Evolutionary conservation across 257 asterid genomes (phyloP).

Genomic region (Solanum infundibuliforme): DNA sequence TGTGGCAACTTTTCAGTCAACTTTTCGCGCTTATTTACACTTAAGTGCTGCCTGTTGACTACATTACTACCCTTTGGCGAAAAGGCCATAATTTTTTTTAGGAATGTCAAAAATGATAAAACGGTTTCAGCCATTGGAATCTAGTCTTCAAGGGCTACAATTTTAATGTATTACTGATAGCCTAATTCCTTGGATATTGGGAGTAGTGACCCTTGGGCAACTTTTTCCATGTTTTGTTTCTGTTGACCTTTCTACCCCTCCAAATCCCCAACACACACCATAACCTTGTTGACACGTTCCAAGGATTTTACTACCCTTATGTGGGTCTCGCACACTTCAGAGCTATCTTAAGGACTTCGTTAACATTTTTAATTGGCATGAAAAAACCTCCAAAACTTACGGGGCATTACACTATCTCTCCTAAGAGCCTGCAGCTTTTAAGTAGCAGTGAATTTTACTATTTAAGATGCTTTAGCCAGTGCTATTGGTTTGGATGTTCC

Average conservation of each 20-base stretch:
- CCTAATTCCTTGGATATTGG: neutral
- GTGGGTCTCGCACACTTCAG: neutral
- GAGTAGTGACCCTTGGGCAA: neutral
- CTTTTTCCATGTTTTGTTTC: neutral
- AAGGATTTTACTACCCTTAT: neutral
- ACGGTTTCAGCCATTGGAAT: neutral
- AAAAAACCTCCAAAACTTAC: neutral
- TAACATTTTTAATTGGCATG: neutral
- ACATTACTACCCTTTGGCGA: neutral
- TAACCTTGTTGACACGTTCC: neutral
- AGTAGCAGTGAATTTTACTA: neutral
- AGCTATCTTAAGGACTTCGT: neutral
- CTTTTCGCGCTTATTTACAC: neutral
- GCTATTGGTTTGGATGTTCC: neutral
- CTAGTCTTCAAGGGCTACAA: neutral
- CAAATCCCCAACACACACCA: neutral
- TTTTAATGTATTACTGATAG: neutral
- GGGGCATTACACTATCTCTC: neutral
- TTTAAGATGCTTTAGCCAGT: neutral
- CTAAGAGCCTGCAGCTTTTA: neutral
- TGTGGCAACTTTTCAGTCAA: neutral
- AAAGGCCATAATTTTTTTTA: neutral
- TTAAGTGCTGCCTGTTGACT: neutral
- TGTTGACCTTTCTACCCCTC: neutral
- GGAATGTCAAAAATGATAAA: neutral